Conservation (phyloP, 306 rosid genomes). For the Dryas alaskensis region DNA sequence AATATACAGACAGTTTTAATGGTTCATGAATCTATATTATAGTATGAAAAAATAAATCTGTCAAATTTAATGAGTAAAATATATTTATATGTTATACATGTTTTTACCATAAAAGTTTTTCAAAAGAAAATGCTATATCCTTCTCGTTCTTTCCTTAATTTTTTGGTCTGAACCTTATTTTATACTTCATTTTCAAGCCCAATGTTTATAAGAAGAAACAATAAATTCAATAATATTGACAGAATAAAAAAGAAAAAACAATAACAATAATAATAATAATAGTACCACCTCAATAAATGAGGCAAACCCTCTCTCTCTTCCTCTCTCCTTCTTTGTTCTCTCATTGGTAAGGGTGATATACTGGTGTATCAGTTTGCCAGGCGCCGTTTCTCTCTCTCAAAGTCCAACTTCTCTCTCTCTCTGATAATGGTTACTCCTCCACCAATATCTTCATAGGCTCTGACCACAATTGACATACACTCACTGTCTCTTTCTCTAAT, state of each 20-base stretch:
- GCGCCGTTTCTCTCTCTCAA: slow-evolving; percentile 53
- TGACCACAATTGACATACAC: slow-evolving; percentile 8
- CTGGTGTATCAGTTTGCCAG: slow-evolving; percentile 39
- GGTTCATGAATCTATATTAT: too few relatives aligned
- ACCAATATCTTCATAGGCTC: slow-evolving; percentile 31
- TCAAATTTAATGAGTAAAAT: too few relatives aligned
- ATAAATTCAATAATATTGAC: too few relatives aligned
- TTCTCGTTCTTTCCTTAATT: too few relatives aligned
- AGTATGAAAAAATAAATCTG: too few relatives aligned
- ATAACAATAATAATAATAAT: neutral
- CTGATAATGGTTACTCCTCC: slow-evolving; percentile 31
- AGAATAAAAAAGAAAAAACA: neutral
- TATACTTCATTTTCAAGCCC: too few relatives aligned
- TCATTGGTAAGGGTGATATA: slow-evolving; percentile 54
- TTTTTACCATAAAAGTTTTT: too few relatives aligned
- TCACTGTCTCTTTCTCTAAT: neutral
- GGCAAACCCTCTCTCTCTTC: slow-evolving; percentile 23
- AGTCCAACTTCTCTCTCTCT: slow-evolving; percentile 44
- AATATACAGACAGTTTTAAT: too few relatives aligned
- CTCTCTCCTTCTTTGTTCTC: slow-evolving; percentile 14
- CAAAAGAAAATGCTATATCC: too few relatives aligned
- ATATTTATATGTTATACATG: too few relatives aligned
- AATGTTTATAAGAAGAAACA: too few relatives aligned
- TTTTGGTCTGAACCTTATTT: too few relatives aligned
- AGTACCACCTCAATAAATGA: slow-evolving; percentile 37